Evolutionary conservation across 768 basidiomycete genomes (phyloP), one percentile per base, ranked within the genome.

Genomic region (Paxillus rubicundulus): DNA sequence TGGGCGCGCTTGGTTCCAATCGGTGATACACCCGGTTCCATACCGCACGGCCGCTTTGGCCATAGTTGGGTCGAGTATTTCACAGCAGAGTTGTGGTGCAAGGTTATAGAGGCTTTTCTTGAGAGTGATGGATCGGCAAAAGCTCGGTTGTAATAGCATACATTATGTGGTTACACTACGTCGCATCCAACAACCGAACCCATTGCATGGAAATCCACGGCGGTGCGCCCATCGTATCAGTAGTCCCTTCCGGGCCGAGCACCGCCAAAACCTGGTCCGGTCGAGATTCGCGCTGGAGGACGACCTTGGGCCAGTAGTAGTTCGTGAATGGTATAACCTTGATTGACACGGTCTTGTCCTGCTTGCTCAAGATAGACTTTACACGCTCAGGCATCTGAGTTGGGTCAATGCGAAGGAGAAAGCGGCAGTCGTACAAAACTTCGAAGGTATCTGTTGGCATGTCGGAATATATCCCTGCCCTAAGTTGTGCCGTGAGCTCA

Each of bases 341-440:
- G 53, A 70, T 16, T 12, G 80, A 61, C 7, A 58, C 53, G 1
- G 59, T 65, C 9, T 52, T 33, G 6, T 56, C 54, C 13, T 46
- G 51, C 44, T 60, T 45, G 6, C 56, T 18, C 36, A 81, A 48
- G 32, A 59, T 59, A 17, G 54, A 48, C n/a, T 59, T 52, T 3
- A 86, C 33, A 8, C 64, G 42, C 2, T 49, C 18, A 2, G 84
- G 82, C 18, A 84, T 73, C 38, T 59, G 70, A 32, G 59, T 57
- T 13, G 80, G 59, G 51, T 78, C 54, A 57, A 88, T 73, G 17
- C 59, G 61, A 39, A 90, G 45, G 3, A 81, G 59, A 65, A 87
- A 91, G 6, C 89, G 82, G 57, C 75, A 74, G 64, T 91, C 88
- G 61, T 80, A 89, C 27, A 89, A 68, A 12, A 84, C 45, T 20